Percentiles rank a stretch among this genome's conserved stretches.
phyloP scores from a whole-genome alignment of 371 early-diverging fungal genomes.

The Coemansia sp. region DNA sequence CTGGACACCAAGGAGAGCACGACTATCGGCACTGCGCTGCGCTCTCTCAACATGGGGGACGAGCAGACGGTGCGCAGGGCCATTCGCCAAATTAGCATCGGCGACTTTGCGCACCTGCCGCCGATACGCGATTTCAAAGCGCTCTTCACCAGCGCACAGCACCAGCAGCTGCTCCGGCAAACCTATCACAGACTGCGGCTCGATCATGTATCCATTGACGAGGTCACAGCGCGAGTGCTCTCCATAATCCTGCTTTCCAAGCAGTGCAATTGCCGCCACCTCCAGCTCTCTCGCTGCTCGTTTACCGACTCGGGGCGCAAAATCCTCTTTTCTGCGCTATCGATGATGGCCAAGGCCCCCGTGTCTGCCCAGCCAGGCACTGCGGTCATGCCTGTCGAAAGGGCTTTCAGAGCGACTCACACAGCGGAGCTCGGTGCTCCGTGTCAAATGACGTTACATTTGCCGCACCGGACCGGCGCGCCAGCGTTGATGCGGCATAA shows the following conservation, averaged over 20 bases:
- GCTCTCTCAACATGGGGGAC: slow-evolving; percentile 5
- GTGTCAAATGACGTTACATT: slow-evolving; percentile 1
- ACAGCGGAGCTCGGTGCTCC: background rate
- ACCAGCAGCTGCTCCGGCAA: slow-evolving; percentile 6
- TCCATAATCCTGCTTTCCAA: slow-evolving; percentile 24
- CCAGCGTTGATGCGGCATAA: background rate
- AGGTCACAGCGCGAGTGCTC: slow-evolving; percentile 20
- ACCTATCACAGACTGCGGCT: slow-evolving; percentile 16
- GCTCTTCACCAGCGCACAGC: slow-evolving; percentile 14
- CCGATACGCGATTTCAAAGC: slow-evolving; percentile 19
- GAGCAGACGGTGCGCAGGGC: slow-evolving; percentile 14
- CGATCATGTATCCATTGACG: slow-evolving; percentile 17
- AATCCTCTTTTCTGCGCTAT: slow-evolving; percentile 30
- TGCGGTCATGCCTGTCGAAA: background rate
- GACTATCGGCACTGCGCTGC: background rate
- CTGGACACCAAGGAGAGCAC: slow-evolving; percentile 4
- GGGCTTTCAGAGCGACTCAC: background rate
- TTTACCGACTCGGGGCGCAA: slow-evolving; percentile 29
- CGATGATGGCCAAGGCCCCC: slow-evolving; percentile 16
- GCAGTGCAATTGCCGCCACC: slow-evolving; percentile 24
- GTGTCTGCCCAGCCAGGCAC: background rate
- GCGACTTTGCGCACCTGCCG: slow-evolving; percentile 37
- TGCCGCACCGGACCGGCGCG: background rate
- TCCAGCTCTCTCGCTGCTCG: slow-evolving; percentile 22
- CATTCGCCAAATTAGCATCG: slow-evolving; percentile 19